Conservation (phyloP, 2,329 filamentous ascomycete species). For the Elsinoe arachidis region DNA sequence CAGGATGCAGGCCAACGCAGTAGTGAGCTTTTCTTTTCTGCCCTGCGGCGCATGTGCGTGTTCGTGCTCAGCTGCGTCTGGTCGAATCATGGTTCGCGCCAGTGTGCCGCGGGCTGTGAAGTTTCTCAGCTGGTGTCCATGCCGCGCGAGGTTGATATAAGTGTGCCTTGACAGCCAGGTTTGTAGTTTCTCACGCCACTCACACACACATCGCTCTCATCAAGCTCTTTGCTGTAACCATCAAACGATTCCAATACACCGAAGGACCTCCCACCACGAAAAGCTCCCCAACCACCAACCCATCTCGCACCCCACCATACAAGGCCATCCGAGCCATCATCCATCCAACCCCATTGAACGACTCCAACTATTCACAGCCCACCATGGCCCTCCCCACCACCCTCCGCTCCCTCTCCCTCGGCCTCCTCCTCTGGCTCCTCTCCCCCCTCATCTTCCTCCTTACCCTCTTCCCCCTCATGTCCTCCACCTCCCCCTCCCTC, state of each 20-base stretch:
- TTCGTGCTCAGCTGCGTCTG: not conserved
- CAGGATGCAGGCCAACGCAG: not conserved
- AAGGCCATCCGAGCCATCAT: no score
- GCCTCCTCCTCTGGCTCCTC: constrained; percentile 14
- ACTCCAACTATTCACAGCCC: no score
- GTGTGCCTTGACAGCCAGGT: not conserved
- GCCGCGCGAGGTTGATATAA: not conserved
- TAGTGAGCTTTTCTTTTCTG: no score
- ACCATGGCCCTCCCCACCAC: not conserved
- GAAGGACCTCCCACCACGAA: not conserved
- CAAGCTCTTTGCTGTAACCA: not conserved
- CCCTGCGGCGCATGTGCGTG: no score
- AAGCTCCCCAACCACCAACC: not conserved
- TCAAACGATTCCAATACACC: not conserved
- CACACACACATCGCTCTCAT: no score
- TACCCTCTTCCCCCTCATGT: constrained; percentile 16
- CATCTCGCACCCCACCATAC: not conserved
- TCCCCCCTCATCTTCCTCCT: constrained; percentile 17
- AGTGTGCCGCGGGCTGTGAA: not conserved
- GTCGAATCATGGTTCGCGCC: not conserved
- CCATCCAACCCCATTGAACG: no score
- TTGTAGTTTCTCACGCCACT: not conserved
- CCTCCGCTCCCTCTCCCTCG: not conserved
- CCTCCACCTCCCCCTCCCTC: constrained; percentile 1
- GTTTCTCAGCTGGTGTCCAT: not conserved